Evolutionary conservation across 345 rosid species (phyloP).

Genomic region (Hibiscus mutabilis): DNA sequence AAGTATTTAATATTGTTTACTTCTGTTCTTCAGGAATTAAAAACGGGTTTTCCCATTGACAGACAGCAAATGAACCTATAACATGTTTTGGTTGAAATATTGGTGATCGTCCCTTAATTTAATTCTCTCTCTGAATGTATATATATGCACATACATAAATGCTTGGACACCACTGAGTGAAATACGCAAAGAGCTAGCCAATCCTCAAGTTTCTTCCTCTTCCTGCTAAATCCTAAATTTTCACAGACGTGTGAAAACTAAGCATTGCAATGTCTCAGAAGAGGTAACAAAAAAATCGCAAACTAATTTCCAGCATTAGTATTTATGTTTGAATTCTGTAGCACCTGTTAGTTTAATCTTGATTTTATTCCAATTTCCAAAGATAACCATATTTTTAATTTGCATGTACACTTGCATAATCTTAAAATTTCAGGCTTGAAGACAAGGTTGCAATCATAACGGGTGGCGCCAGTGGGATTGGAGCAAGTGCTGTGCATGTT

Average conservation of each 20-base stretch:
- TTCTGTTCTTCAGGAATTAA: not conserved
- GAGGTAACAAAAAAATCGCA: not conserved
- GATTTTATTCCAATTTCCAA: not conserved
- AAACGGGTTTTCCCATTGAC: not conserved
- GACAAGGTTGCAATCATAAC: constrained; percentile 42
- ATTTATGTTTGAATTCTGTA: not conserved
- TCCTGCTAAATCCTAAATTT: not conserved
- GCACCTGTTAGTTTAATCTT: not conserved
- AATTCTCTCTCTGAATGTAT: not conserved
- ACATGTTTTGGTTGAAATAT: no score
- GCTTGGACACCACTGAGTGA: not conserved
- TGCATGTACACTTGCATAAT: no score
- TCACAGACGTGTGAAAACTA: not conserved
- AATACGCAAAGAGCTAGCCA: not conserved
- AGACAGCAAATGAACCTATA: not conserved
- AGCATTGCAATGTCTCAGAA: constrained; percentile 7
- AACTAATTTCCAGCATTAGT: not conserved
- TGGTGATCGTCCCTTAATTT: no score
- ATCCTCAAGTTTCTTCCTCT: not conserved
- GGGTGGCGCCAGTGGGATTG: constrained; percentile 41
- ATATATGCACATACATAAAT: not conserved
- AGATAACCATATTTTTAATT: not conserved
- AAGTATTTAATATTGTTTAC: no score
- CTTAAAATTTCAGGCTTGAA: constrained; percentile 19
- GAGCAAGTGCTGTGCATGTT: constrained; percentile 22